A percentile compares a stretch with the other conserved stretches of the same genome.
Evolutionary conservation across 192 early-diverging fungal species (phyloP).

Genomic region (Coemansia sp.): DNA sequence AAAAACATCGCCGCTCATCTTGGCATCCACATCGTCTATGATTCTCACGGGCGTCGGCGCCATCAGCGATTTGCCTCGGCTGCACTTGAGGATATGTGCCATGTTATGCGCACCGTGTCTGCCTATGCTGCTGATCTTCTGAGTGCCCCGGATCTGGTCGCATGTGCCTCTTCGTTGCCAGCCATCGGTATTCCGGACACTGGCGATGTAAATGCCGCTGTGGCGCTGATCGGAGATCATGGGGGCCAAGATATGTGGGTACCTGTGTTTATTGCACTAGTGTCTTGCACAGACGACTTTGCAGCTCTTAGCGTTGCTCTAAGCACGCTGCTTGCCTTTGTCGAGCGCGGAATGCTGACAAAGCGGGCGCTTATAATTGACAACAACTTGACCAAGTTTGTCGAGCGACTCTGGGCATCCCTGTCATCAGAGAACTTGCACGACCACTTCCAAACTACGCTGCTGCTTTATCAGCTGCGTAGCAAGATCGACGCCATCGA

Average conservation of each 20-base stretch:
- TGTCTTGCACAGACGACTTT: slow-evolving; percentile 19
- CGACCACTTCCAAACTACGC: slow-evolving; percentile 63
- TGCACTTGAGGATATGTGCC: slow-evolving; percentile 43
- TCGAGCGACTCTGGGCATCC: slow-evolving; percentile 66
- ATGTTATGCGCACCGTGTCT: slow-evolving; percentile 29
- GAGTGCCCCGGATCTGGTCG: slow-evolving; percentile 1
- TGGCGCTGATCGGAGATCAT: neutral
- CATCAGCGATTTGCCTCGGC: slow-evolving; percentile 8
- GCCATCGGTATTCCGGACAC: neutral
- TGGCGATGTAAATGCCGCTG: neutral
- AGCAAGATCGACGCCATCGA: slow-evolving; percentile 18
- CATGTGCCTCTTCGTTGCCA: slow-evolving; percentile 17
- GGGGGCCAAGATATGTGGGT: slow-evolving; percentile 28
- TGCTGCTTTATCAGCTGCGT: slow-evolving; percentile 69
- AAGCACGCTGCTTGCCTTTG: slow-evolving; percentile 33
- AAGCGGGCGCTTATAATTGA: neutral
- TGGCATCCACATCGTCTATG: slow-evolving; percentile 7
- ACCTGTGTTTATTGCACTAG: slow-evolving; percentile 21
- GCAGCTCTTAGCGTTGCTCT: slow-evolving; percentile 21
- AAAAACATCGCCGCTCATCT: slow-evolving; percentile 27
- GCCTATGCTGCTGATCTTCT: slow-evolving; percentile 28
- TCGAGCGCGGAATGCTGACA: slow-evolving; percentile 18
- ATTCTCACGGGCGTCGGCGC: neutral
- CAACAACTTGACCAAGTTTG: slow-evolving; percentile 17
- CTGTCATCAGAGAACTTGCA: slow-evolving; percentile 60